Conservation (phyloP, 148 eudicot genomes). For the Chenopodium formosanum region DNA sequence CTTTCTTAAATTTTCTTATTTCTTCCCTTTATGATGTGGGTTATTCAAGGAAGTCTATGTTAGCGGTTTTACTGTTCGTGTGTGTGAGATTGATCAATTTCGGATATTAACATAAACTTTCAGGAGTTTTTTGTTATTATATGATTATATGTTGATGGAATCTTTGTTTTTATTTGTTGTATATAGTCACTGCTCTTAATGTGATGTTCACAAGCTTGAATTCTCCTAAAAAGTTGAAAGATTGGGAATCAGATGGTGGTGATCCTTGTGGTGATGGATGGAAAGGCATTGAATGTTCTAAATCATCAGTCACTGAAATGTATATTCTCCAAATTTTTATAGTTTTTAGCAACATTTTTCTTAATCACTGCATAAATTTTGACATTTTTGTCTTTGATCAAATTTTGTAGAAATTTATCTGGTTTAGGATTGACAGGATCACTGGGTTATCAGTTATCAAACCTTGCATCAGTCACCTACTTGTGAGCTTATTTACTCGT, state of each 20-base stretch:
- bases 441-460: conserved; percentile 53
- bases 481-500: conserved; percentile 42
- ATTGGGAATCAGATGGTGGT: conserved; percentile 65
- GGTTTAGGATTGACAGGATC: conserved; percentile 49
- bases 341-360: background rate
- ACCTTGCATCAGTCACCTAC: conserved; percentile 51
- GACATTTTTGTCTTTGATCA: background rate
- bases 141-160: background rate
- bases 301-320: conserved; percentile 60
- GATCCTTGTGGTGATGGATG: conserved; percentile 73
- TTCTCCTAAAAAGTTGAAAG: conserved; percentile 41
- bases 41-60: background rate
- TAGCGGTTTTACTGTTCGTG: background rate
- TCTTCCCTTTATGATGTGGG: conserved; percentile 15
- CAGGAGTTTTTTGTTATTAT: background rate
- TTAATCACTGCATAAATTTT: too few relatives aligned
- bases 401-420: conserved; percentile 44
- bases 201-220: conserved; percentile 53
- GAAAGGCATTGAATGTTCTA: conserved; percentile 60
- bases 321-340: conserved; percentile 17
- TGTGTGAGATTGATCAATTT: background rate
- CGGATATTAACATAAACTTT: background rate
- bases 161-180: background rate
- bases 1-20: conserved; percentile 9
- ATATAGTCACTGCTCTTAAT: conserved; percentile 59